Conservation (phyloP, 441 rosid species). For the Euphorbia schlechtendalii region DNA sequence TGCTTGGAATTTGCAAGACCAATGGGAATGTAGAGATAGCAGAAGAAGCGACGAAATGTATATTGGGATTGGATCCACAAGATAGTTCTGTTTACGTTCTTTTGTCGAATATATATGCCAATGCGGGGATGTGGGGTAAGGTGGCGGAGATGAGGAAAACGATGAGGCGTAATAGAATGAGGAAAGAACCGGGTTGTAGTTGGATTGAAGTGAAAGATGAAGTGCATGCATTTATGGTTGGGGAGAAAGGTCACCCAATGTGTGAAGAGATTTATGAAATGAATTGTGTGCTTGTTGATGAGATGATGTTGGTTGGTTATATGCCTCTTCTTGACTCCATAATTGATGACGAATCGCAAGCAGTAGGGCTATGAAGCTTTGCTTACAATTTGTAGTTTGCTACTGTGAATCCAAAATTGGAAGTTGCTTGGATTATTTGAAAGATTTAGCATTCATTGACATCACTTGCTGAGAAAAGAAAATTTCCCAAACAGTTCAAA, state of each 20-base stretch:
- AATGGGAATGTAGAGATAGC: conserved; percentile 72
- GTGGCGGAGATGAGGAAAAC: conserved; percentile 52
- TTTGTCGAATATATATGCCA: conserved; percentile 68
- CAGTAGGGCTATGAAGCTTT: background rate
- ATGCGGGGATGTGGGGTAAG: conserved; percentile 73
- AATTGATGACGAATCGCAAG: conserved; percentile 19
- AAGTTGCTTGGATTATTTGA: background rate
- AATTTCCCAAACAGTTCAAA: no score
- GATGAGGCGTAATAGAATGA: conserved; percentile 55
- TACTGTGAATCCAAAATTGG: background rate
- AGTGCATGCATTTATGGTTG: conserved; percentile 61
- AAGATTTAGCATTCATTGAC: background rate
- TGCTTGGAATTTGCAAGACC: conserved; percentile 66
- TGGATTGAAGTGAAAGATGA: conserved; percentile 81
- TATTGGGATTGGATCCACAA: conserved; percentile 58
- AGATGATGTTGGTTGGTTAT: conserved; percentile 41
- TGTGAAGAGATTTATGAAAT: conserved; percentile 49
- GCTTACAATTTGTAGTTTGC: background rate
- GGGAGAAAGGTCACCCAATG: conserved; percentile 62
- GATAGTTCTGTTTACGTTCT: conserved; percentile 75
- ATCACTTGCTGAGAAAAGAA: no score
- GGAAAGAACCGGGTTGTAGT: conserved; percentile 92
- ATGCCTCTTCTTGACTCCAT: conserved; percentile 19
- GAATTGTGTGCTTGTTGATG: conserved; percentile 40
- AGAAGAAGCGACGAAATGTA: conserved; percentile 48